Conservation (phyloP, 306 rosid genomes). For the Cucurbita maxima region DNA sequence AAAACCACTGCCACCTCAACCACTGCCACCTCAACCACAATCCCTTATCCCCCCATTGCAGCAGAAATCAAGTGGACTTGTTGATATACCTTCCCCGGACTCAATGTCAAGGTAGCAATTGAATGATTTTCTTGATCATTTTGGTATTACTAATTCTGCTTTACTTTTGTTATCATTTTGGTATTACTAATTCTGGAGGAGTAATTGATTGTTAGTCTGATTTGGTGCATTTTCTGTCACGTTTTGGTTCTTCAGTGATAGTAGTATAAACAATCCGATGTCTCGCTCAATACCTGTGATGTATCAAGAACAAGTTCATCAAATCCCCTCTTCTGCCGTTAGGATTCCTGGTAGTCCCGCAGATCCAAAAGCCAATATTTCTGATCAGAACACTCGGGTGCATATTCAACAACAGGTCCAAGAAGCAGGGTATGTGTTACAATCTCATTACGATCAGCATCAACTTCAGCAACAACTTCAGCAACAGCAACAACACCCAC, state of each 20-base stretch:
- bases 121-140: neutral
- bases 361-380: slow-evolving; percentile 42
- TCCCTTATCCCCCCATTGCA: slow-evolving; percentile 33
- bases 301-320: slow-evolving; percentile 78
- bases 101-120: slow-evolving; percentile 70
- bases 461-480: slow-evolving; percentile 38
- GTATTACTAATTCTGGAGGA: neutral
- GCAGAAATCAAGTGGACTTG: slow-evolving; percentile 43
- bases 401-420: slow-evolving; percentile 65
- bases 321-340: slow-evolving; percentile 33
- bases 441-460: slow-evolving; percentile 50
- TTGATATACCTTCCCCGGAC: slow-evolving; percentile 79
- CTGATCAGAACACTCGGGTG: slow-evolving; percentile 48
- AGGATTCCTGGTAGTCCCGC: slow-evolving; percentile 43
- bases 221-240: slow-evolving; percentile 9
- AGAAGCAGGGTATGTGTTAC: slow-evolving; percentile 63
- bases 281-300: slow-evolving; percentile 46
- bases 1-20: slow-evolving; percentile 35
- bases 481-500: slow-evolving; percentile 33
- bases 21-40: slow-evolving; percentile 32
- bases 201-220: slow-evolving; percentile 18
- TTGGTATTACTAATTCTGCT: neutral
- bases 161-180: neutral
- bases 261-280: slow-evolving; percentile 50
- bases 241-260: slow-evolving; percentile 51